These are phyloP conservation scores for Debaryomycetaceae sp. DNA, from an alignment of 1,139 yeast genomes.

Conservation along the genomic window DNA sequence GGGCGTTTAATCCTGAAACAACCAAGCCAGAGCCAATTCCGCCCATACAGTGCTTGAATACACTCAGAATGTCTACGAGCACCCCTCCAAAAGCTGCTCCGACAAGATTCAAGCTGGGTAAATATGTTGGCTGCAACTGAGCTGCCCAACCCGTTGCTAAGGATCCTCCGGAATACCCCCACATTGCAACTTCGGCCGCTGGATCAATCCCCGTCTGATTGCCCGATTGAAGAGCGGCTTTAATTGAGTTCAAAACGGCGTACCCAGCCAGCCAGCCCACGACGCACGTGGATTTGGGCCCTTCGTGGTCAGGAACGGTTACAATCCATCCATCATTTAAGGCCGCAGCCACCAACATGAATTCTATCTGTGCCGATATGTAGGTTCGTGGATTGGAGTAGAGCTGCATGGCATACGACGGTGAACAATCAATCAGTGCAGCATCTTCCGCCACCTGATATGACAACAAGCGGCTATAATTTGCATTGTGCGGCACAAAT, in stretches of 20 bases:
- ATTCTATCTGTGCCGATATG: slow-evolving; percentile 17
- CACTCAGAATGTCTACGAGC: slow-evolving; percentile 20
- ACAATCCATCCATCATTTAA: slow-evolving; percentile 32
- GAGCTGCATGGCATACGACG: slow-evolving; percentile 16
- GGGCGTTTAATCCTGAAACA: slow-evolving; percentile 23
- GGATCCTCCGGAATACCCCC: slow-evolving; percentile 30
- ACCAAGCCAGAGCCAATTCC: slow-evolving; percentile 22
- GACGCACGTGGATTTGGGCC: slow-evolving; percentile 11
- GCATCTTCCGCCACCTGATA: slow-evolving; percentile 19
- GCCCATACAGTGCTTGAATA: slow-evolving; percentile 24
- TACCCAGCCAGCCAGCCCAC: slow-evolving; percentile 12
- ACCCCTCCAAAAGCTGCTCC: slow-evolving; percentile 33
- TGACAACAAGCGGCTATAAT: slow-evolving; percentile 14
- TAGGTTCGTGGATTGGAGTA: slow-evolving; percentile 12
- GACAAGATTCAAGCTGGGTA: slow-evolving; percentile 27
- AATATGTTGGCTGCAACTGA: slow-evolving; percentile 26
- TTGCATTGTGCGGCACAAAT: slow-evolving; percentile 17
- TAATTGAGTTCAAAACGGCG: slow-evolving; percentile 11
- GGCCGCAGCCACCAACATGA: slow-evolving; percentile 20
- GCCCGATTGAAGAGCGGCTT: slow-evolving; percentile 13
- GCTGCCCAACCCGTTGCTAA: slow-evolving; percentile 28
- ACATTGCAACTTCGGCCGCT: slow-evolving; percentile 18
- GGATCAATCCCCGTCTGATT: slow-evolving; percentile 18
- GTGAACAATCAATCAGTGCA: slow-evolving; percentile 15
- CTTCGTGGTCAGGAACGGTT: slow-evolving; percentile 28